These are phyloP conservation scores for Micromonas pusilla DNA, from an alignment of 139 green algal genomes.

Conservation along the genomic window DNA sequence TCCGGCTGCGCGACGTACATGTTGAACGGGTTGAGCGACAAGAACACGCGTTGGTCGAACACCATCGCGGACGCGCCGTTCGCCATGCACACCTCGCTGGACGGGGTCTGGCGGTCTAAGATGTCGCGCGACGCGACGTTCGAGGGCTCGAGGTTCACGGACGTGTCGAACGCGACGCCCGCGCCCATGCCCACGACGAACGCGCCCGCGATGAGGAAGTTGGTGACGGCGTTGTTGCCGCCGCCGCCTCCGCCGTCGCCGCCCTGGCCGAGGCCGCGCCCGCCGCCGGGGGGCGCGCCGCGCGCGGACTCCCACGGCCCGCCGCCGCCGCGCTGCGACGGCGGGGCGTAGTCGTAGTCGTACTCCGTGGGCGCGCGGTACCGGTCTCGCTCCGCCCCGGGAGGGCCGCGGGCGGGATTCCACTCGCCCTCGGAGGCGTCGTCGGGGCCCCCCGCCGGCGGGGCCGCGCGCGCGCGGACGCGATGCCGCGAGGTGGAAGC, in stretches of 20 bases:
- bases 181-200: slow-evolving; percentile 86
- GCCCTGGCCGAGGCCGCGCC: not conserved
- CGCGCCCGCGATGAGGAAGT: slow-evolving; percentile 60
- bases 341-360: not conserved
- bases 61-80: slow-evolving; percentile 97
- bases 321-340: no score
- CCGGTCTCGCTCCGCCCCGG: not conserved
- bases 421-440: not conserved
- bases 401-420: not conserved
- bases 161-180: slow-evolving; percentile 45
- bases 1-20: slow-evolving; percentile 93
- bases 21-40: slow-evolving; percentile 98
- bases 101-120: slow-evolving; percentile 89
- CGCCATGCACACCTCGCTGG: slow-evolving; percentile 69
- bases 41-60: slow-evolving; percentile 95
- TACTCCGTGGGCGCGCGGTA: not conserved
- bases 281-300: no score
- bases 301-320: no score
- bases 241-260: not conserved
- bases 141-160: slow-evolving; percentile 61
- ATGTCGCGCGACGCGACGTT: slow-evolving; percentile 89
- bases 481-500: not conserved
- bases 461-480: no score
- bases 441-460: no score
- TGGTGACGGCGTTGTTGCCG: slow-evolving; percentile 42